Percentiles rank a stretch among this genome's conserved stretches.
Conservation (phyloP, 2,329 filamentous ascomycete species). For the Herpomyces periplanetae region DNA sequence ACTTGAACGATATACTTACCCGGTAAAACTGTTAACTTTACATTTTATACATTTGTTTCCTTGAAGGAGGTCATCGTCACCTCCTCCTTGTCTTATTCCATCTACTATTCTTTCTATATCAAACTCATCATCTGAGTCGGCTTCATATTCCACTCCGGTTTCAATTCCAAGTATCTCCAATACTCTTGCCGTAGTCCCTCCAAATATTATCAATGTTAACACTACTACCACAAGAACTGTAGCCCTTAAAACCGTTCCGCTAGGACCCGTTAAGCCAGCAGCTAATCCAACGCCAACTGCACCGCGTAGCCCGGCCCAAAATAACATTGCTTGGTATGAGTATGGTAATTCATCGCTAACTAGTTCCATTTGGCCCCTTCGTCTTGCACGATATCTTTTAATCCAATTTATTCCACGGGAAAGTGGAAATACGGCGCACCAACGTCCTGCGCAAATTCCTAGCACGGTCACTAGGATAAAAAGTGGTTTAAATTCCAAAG, state of each 20-base stretch:
- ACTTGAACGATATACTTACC: too few relatives aligned
- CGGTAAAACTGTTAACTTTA: too few relatives aligned
- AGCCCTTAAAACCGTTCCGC: slow-evolving; percentile 43
- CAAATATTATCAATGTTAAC: slow-evolving; percentile 90
- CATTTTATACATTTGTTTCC: too few relatives aligned
- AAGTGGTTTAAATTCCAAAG: slow-evolving; percentile 60
- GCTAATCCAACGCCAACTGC: slow-evolving; percentile 83
- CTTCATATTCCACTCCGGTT: slow-evolving; percentile 79
- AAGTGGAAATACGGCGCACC: slow-evolving; percentile 73
- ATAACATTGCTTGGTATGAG: slow-evolving; percentile 97
- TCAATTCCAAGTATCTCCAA: slow-evolving; percentile 84
- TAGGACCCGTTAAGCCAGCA: slow-evolving; percentile 43
- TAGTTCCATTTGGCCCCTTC: slow-evolving; percentile 30
- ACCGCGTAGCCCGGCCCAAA: slow-evolving; percentile 81
- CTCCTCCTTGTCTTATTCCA: too few relatives aligned
- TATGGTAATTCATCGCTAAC: slow-evolving; percentile 49
- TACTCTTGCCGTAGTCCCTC: slow-evolving; percentile 86
- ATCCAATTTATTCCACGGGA: slow-evolving; percentile 70
- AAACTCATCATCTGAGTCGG: slow-evolving; percentile 91
- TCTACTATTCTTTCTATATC: slow-evolving; percentile 79
- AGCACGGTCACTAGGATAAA: slow-evolving; percentile 74
- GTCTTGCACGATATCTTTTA: slow-evolving; percentile 42
- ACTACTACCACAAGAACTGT: slow-evolving; percentile 94
- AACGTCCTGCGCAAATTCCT: slow-evolving; percentile 65
- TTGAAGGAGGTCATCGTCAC: too few relatives aligned